These are phyloP conservation scores for Dictyostelium discoideum DNA, from an alignment of 78 protist genomes.

Conservation along the genomic window DNA sequence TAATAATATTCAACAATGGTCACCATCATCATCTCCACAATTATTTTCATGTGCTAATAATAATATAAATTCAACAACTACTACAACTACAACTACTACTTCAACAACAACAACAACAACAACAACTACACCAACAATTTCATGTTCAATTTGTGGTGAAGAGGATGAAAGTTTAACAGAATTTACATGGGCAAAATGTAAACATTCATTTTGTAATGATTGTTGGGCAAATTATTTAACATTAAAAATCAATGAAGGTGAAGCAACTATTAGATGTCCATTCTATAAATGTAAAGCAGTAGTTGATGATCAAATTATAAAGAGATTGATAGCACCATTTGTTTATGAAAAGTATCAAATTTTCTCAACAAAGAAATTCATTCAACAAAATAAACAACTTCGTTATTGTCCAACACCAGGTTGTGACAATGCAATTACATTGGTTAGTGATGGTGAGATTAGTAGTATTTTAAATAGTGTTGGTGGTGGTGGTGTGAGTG, in stretches of 20 bases:
- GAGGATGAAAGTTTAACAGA: conserved; percentile 15
- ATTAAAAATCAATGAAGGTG: conserved; percentile 76
- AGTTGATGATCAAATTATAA: conserved; percentile 4
- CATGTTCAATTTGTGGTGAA: conserved; percentile 82
- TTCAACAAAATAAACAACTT: conserved; percentile 31
- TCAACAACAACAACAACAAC: background rate
- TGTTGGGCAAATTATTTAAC: conserved; percentile 76
- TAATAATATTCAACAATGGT: background rate
- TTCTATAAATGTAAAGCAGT: conserved; percentile 25
- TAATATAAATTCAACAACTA: background rate
- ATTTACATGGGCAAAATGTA: conserved; percentile 36
- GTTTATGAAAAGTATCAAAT: conserved; percentile 53
- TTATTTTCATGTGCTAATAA: background rate
- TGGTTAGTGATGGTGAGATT: background rate
- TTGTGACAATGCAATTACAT: conserved; percentile 62
- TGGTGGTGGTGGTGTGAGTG: background rate
- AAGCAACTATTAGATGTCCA: conserved; percentile 68
- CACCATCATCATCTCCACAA: background rate
- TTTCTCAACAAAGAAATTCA: conserved; percentile 52
- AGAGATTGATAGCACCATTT: conserved; percentile 45
- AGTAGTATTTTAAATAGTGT: background rate
- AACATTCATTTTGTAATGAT: conserved; percentile 78
- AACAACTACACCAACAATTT: background rate
- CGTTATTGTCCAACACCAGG: conserved; percentile 79
- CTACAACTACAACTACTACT: background rate